Base-by-base conservation (phyloP, 2,329 filamentous ascomycete species). In the Neocucurbitaria cava region DNA sequence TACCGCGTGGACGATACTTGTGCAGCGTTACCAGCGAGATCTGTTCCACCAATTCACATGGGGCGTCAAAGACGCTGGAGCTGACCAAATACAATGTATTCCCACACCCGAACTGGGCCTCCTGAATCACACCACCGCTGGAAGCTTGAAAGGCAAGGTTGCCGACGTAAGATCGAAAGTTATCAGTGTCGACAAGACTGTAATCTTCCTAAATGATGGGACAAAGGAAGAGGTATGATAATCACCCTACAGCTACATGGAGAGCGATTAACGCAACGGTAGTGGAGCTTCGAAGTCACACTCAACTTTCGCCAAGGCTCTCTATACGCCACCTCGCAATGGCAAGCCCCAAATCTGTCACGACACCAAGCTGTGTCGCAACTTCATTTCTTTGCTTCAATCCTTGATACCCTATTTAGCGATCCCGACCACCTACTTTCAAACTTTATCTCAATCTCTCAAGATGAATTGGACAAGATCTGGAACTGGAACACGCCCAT, bases 401-500 rank as follows among this genome's bases (percentile, higher is more conserved):
- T 71, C 31, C 55, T 75, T 51, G 60, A 63, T 52, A 65, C 56
- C 51, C 58, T 83, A 43, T 77, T 83, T 20, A 54, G 30, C 38
- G 50, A 61, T 28, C 49, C 54, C 17, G 56, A 62, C 33, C 50
- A 48, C 24, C 46, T 56, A 0, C 52, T 70, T 15, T 51, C 62
- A 2, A n/a, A 49, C 17, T 49, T 74, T 31, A 44, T 60, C 7
- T 51, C 55, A 3, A 63, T 69, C 20, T 66, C 53, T 6, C 49
- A 61, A 70, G 69, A 67, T n/a, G 81, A 83, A 50, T 61, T 81
- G 3, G 62, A 76, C 15, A 68, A 78, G 20, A 75, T 83, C 39
- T 83, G 82, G 81, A 64, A 65, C 3, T 82, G 80, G 78, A 83
- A 82, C 41, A 68, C 78, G 24, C 54, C 71, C 2, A 56, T 83